A percentile compares a stretch with the other conserved stretches of the same genome.
These are phyloP conservation scores for Xerocomus amazonicus DNA, from an alignment of 1,284 basidiomycete species.

Conservation along the genomic window DNA sequence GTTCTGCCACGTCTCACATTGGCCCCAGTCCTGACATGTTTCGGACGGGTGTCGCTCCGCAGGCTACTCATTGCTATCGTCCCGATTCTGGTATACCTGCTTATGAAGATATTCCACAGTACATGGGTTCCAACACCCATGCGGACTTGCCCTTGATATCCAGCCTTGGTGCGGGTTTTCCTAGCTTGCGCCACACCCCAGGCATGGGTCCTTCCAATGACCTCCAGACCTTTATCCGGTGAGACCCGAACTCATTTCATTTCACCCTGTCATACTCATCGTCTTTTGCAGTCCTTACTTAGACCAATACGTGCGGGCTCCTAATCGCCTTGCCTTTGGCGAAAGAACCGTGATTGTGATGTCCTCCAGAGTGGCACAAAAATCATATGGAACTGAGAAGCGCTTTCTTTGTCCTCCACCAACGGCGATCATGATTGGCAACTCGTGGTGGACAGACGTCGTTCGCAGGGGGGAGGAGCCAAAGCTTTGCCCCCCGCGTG, in stretches of 20 bases:
- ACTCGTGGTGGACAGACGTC: conserved; percentile 89
- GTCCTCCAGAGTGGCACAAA: conserved; percentile 96
- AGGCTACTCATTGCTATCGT: conserved; percentile 56
- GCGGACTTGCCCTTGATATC: conserved; percentile 57
- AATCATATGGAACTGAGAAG: conserved; percentile 95
- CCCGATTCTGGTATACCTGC: conserved; percentile 43
- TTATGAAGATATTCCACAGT: conserved; percentile 57
- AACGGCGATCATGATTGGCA: conserved; percentile 91
- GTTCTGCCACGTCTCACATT: conserved; percentile 43
- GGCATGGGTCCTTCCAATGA: conserved; percentile 63
- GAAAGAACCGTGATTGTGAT: conserved; percentile 94
- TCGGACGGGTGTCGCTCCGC: conserved; percentile 58
- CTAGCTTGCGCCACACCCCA: conserved; percentile 58
- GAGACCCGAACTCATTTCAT: conserved; percentile 23
- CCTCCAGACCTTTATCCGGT: conserved; percentile 78
- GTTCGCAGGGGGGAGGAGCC: conserved; percentile 69
- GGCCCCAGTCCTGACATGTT: conserved; percentile 50
- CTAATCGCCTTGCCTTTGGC: conserved; percentile 86
- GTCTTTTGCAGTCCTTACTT: conserved; percentile 59
- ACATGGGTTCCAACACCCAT: conserved; percentile 49
- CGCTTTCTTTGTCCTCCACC: conserved; percentile 97
- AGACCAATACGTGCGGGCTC: conserved; percentile 80
- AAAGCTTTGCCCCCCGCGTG: conserved; percentile 73
- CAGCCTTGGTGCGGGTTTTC: conserved; percentile 56
- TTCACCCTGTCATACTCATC: conserved; percentile 11